Base-by-base conservation (phyloP, 2,329 filamentous ascomycete species). In the Coniochaeta ligniaria region DNA sequence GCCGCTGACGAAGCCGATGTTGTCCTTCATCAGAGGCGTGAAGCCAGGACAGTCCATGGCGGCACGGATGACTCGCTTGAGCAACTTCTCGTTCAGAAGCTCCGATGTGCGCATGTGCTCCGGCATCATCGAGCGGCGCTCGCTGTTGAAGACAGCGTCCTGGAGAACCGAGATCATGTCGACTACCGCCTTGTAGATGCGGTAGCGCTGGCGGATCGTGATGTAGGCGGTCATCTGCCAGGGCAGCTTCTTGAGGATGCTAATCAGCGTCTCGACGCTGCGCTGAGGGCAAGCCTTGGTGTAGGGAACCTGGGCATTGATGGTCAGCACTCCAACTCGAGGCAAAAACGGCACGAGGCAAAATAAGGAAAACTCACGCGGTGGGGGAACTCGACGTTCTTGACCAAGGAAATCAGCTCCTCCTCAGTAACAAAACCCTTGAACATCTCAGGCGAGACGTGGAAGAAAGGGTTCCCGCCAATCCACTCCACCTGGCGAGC, bases 211-310 rank as follows among this genome's bases (percentile, higher is more conserved):
- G 60, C 76, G 73, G 55, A 88, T 74, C 8, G 82, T 88, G 73
- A 88, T 83, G 59, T 76, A 66, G 2, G 82, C 72, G 1, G 84
- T 77, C 69, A 79, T 77, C 62, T 82, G 78, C 86, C 86, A 89
- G 0, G 86, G 86, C 50, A 86, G 78, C 75, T 88, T 85, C 62
- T 79, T 80, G 41, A 86, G 68, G 0, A 82, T 87, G 69, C 83
- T 86, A 65, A 89, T 86, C 66, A 89, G 75, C 68, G 80, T 85
- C 73, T 89, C 86, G 60, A 83, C 88, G 1, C 85, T 82, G 16
- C 86, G 81, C 72, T 89, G 85, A 0, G 85, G 84, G 65, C 84
- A 87, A 28, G 85, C 78, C 60, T 77, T 79, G 9, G 83, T 80
- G 67, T 83, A 88, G 0, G 82, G 81, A 14, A 83, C 84, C 83